Percentiles rank a stretch among this genome's conserved stretches.
Conservation (phyloP, 2,329 filamentous ascomycete genomes). For the Triangularia setosa region DNA sequence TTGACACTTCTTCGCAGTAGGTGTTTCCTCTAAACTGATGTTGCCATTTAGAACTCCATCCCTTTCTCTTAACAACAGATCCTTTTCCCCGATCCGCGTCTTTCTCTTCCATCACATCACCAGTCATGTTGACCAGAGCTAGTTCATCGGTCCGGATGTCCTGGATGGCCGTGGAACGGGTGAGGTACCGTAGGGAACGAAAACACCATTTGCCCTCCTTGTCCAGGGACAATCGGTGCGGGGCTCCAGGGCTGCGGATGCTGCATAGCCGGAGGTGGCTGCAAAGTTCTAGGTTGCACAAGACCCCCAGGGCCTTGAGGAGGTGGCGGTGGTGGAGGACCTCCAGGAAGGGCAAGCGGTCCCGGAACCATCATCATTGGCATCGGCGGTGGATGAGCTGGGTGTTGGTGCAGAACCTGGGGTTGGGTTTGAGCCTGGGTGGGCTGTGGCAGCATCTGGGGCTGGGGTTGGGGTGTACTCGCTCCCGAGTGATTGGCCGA, state of each 20-base stretch:
- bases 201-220: slow-evolving; percentile 7
- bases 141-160: neutral
- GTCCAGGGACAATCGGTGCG: neutral
- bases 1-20: neutral
- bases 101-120: neutral
- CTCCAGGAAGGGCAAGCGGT: neutral
- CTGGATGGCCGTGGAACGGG: neutral
- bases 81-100: neutral
- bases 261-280: neutral
- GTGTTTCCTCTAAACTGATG: neutral
- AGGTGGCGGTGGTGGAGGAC: neutral
- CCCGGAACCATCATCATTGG: neutral
- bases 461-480: slow-evolving; percentile 2
- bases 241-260: neutral
- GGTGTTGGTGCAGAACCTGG: neutral
- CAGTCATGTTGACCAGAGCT: neutral
- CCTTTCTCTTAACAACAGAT: neutral
- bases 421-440: neutral
- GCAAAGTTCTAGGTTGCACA: neutral
- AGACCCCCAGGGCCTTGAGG: neutral
- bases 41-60: neutral
- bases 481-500: neutral
- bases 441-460: neutral
- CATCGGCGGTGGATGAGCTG: neutral
- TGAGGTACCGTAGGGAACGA: neutral